phyloP scores from a whole-genome alignment of 192 early-diverging fungal species.

The Gryganskiella cystojenkinii region DNA sequence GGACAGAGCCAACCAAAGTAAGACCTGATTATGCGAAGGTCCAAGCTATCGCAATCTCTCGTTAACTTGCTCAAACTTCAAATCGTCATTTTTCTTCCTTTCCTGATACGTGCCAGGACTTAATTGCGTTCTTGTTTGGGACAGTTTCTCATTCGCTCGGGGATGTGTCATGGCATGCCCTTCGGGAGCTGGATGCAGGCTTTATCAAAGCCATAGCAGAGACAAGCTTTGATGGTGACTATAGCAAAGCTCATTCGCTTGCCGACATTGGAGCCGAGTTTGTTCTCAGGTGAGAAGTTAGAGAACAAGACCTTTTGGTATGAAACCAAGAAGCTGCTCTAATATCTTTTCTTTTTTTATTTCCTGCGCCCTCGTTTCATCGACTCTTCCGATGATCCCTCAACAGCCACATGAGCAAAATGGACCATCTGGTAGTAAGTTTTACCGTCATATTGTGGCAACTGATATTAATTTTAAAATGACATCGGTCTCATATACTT shows the following conservation, averaged over 20 bases:
- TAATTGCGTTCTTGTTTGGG: slow-evolving; percentile 75
- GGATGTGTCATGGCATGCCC: slow-evolving; percentile 75
- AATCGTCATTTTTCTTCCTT: not conserved
- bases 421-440: slow-evolving; percentile 36
- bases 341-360: slow-evolving; percentile 28
- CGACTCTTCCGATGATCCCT: not conserved
- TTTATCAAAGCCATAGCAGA: slow-evolving; percentile 68
- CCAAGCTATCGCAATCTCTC: too few relatives aligned
- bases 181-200: slow-evolving; percentile 62
- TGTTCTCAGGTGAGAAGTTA: slow-evolving; percentile 64
- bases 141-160: slow-evolving; percentile 75
- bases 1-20: slow-evolving; percentile 57
- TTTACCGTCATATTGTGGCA: too few relatives aligned
- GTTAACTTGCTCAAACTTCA: too few relatives aligned
- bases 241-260: slow-evolving; percentile 58
- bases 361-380: slow-evolving; percentile 6
- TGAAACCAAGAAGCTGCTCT: too few relatives aligned
- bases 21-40: not conserved
- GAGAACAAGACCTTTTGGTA: too few relatives aligned
- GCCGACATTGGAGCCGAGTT: slow-evolving; percentile 79
- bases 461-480: not conserved
- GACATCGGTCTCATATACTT: not conserved
- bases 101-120: slow-evolving; percentile 29
- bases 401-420: slow-evolving; percentile 31
- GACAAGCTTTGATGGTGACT: slow-evolving; percentile 61